A percentile compares a stretch with the other conserved stretches of the same genome.
Evolutionary conservation across 768 basidiomycete species (phyloP).

Genomic region (Leccinum pellstonianum): DNA sequence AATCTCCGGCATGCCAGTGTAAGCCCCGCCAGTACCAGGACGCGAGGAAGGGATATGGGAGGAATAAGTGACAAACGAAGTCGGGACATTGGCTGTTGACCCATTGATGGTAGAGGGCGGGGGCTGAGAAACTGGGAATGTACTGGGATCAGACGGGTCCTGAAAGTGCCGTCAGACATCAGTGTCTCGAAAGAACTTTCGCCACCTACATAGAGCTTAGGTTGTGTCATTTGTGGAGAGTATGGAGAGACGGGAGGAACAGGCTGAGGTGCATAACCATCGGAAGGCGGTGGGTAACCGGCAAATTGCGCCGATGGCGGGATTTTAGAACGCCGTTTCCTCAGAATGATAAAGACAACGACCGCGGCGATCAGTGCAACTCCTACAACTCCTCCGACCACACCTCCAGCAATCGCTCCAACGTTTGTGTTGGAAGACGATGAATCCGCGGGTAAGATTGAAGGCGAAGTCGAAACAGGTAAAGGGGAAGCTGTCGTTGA

Average conservation of each 20-base stretch:
- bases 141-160: slow-evolving; percentile 1
- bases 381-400: too few species aligned
- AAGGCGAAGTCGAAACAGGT: slow-evolving; percentile 8
- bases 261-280: slow-evolving; percentile 10
- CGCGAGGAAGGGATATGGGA: too few species aligned
- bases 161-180: slow-evolving; percentile 2
- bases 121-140: too few species aligned
- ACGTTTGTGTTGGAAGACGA: background rate
- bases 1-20: too few species aligned
- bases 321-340: slow-evolving; percentile 26
- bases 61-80: too few species aligned
- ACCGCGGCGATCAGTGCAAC: too few species aligned
- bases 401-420: too few species aligned
- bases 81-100: too few species aligned
- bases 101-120: too few species aligned
- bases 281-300: background rate
- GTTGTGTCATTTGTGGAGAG: slow-evolving; percentile 21
- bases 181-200: background rate
- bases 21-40: too few species aligned
- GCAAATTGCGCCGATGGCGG: slow-evolving; percentile 19
- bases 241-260: background rate
- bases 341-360: slow-evolving; percentile 28
- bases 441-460: slow-evolving; percentile 4
- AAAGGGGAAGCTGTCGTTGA: too few species aligned
- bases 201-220: slow-evolving; percentile 24